Evolutionary conservation across 805 yeast genomes (phyloP), one percentile per base, ranked within the genome.

Genomic region (Saccharomycopsis lassenensis): DNA sequence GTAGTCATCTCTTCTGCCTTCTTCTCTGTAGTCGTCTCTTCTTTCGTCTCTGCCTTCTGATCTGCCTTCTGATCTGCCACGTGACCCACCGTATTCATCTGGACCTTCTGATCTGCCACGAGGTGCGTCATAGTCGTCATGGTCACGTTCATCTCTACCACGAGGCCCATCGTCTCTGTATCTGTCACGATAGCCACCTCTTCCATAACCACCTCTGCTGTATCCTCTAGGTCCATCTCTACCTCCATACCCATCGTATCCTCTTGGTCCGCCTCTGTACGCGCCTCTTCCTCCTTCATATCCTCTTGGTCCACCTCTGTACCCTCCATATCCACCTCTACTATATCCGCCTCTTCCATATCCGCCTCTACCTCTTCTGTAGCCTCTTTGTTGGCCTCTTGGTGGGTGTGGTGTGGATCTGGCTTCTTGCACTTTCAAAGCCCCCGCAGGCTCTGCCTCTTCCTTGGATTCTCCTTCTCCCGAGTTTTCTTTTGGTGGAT

Each of bases 381-480:
- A 12, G 36, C 35, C 41, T 23, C 41, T 22, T 31, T 36, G 37
- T 18, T 24, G 32, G 8, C 32, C 30, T 30, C 40, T 24, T 26
- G 40, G 41, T 18, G 46, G 43, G 33, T 40, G 43, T 22, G 43
- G 43, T 5, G 39, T 40, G 11, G 43, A 39, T 24, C 37, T 31
- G 6, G 46, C 46, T 24, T 44, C 20, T 27, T 42, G 46, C 7
- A 42, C 40, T 5, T 19, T 20, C 31, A 42, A 36, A n/a, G 38
- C 33, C 4, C 46, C 46, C 33, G 39, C 43, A 7, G 46, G 45
- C n/a, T n/a, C n/a, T n/a, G n/a, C n/a, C n/a, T n/a, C n/a, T n/a
- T n/a, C n/a, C n/a, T n/a, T n/a, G n/a, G n/a, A n/a, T n/a, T n/a
- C n/a, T n/a, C n/a, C n/a, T n/a, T n/a, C n/a, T n/a, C n/a, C n/a